Percentiles rank a stretch among this genome's conserved stretches.
Evolutionary conservation across 164 flowering plant genomes (phyloP).

Genomic region (Vitis vinifera): DNA sequence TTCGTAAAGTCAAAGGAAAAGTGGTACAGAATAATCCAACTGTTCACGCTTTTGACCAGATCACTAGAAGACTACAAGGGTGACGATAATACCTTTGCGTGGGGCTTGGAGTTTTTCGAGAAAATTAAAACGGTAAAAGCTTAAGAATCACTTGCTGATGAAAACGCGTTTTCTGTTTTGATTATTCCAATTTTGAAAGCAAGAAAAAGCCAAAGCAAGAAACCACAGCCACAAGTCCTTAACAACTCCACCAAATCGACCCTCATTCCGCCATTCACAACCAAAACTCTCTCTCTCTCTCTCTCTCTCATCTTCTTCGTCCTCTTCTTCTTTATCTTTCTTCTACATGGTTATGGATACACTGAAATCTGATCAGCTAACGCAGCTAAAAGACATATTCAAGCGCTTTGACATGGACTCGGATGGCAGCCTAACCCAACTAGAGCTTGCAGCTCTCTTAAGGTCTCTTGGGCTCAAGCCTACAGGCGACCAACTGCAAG

Average conservation of each 20-base stretch:
- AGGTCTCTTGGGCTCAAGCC: constrained; percentile 84
- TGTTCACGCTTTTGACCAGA: no score
- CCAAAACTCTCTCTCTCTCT: neutral
- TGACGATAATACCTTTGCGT: no score
- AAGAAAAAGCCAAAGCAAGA: neutral
- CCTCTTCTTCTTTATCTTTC: neutral
- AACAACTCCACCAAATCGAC: no score
- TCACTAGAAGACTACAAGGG: no score
- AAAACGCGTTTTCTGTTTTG: constrained; percentile 15
- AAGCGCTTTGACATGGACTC: constrained; percentile 83
- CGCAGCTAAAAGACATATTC: constrained; percentile 71
- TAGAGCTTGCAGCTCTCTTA: constrained; percentile 86
- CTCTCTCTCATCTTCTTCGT: neutral
- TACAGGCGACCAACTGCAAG: constrained; percentile 68
- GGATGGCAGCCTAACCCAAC: constrained; percentile 88
- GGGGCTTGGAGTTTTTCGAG: no score
- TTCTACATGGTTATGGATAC: neutral
- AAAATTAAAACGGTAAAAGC: no score
- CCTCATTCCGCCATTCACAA: no score
- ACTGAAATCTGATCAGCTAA: constrained; percentile 50
- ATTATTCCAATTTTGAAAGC: neutral
- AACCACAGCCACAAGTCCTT: neutral
- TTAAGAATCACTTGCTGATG: no score
- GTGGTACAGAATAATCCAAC: no score
- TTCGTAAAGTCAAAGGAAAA: no score